Conservation (phyloP, 176 grass and related monocot genomes). For the Oryza coarctata region DNA sequence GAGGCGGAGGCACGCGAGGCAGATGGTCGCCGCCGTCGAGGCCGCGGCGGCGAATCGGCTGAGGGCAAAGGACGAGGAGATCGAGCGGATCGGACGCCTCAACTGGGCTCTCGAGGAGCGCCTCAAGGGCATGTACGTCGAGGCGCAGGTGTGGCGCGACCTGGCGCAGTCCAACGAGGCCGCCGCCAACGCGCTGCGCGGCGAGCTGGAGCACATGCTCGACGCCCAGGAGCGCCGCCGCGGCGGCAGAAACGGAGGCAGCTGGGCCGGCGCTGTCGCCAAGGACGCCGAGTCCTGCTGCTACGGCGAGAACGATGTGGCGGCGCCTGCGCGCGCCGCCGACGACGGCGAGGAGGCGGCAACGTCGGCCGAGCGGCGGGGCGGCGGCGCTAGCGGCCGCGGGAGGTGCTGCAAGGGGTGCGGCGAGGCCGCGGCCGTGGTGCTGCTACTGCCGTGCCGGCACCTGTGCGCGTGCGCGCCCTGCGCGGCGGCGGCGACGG, state of each 20-base stretch:
- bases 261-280: not conserved
- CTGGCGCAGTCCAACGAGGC: constrained; percentile 63
- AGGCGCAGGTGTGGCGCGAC: constrained; percentile 73
- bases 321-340: not conserved
- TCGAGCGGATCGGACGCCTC: constrained; percentile 33
- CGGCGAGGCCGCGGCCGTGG: constrained; percentile 38
- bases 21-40: constrained; percentile 40
- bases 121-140: constrained; percentile 38
- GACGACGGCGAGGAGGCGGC: not conserved
- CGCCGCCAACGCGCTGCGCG: constrained; percentile 43
- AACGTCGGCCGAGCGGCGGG: not conserved
- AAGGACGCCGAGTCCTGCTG: constrained; percentile 74
- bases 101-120: constrained; percentile 71
- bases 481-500: constrained; percentile 44
- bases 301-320: constrained; percentile 44
- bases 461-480: constrained; percentile 71
- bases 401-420: constrained; percentile 36
- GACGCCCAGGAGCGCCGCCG: constrained; percentile 20
- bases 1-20: constrained; percentile 29
- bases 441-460: constrained; percentile 75
- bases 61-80: constrained; percentile 61
- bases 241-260: not conserved
- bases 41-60: constrained; percentile 47
- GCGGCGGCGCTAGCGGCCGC: not conserved
- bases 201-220: constrained; percentile 54